Percentiles rank a stretch among this genome's conserved stretches.
phyloP scores from a whole-genome alignment of 1,284 basidiomycete genomes.

The Rhodotorula sp. region DNA sequence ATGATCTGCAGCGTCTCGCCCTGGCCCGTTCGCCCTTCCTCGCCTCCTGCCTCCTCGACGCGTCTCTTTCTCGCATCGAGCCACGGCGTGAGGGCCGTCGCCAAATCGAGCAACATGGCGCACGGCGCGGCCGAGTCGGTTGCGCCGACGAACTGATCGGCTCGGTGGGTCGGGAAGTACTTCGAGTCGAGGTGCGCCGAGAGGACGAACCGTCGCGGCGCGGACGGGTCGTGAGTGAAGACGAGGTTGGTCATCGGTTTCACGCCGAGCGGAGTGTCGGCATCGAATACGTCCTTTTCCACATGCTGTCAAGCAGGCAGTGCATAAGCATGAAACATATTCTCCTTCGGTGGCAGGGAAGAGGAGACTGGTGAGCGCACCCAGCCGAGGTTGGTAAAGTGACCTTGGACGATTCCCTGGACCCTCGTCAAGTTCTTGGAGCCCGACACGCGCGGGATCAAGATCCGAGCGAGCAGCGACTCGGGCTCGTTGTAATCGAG shows the following conservation, averaged over 20 bases:
- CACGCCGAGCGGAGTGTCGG: slow-evolving; percentile 76
- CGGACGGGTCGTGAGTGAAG: slow-evolving; percentile 87
- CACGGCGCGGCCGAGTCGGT: slow-evolving; percentile 97
- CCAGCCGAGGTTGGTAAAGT: slow-evolving; percentile 37
- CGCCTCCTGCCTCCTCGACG: slow-evolving; percentile 52
- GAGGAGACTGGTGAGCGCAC: neutral
- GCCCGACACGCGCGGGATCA: slow-evolving; percentile 41
- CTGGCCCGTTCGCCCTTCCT: slow-evolving; percentile 53
- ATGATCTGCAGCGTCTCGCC: slow-evolving; percentile 89
- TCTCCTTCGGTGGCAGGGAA: neutral
- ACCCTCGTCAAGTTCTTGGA: slow-evolving; percentile 36
- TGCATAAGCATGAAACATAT: neutral
- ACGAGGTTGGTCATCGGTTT: slow-evolving; percentile 86
- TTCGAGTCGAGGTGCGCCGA: slow-evolving; percentile 97
- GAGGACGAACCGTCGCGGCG: slow-evolving; percentile 75
- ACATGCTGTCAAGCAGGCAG: slow-evolving; percentile 15
- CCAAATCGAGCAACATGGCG: slow-evolving; percentile 86
- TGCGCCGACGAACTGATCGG: slow-evolving; percentile 90
- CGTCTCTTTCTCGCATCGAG: slow-evolving; percentile 63
- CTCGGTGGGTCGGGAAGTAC: slow-evolving; percentile 65
- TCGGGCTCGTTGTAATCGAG: slow-evolving; percentile 37
- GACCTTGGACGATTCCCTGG: slow-evolving; percentile 34
- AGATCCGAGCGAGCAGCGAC: slow-evolving; percentile 33
- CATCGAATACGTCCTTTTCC: slow-evolving; percentile 65
- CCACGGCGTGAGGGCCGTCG: slow-evolving; percentile 71